These are phyloP conservation scores for Fistulina hepatica DNA, from an alignment of 1,284 basidiomycete genomes.

Conservation along the genomic window DNA sequence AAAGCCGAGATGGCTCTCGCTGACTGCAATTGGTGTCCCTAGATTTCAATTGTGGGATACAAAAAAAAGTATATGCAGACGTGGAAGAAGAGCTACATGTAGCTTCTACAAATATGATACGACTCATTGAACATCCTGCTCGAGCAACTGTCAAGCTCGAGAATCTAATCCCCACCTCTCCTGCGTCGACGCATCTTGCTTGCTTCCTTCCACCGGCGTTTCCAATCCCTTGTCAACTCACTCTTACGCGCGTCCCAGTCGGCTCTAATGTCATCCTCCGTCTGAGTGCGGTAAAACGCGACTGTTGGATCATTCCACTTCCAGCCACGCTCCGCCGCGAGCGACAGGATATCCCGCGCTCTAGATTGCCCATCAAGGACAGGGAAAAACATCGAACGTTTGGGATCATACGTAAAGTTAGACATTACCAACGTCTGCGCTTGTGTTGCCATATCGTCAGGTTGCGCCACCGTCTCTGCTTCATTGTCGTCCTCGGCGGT, in stretches of 20 bases:
- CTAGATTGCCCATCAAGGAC: constrained; percentile 18
- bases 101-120: too few species aligned
- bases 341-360: constrained; percentile 31
- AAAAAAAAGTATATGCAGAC: too few species aligned
- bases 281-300: constrained; percentile 41
- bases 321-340: constrained; percentile 32
- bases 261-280: constrained; percentile 51
- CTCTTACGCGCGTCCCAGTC: constrained; percentile 63
- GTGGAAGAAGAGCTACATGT: too few species aligned
- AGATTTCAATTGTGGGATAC: too few species aligned
- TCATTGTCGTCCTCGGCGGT: background rate
- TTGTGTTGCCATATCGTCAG: constrained; percentile 5
- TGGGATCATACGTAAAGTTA: constrained; percentile 33
- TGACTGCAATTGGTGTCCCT: too few species aligned
- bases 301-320: constrained; percentile 29
- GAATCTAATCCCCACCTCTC: constrained; percentile 36
- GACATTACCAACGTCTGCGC: too few species aligned
- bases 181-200: constrained; percentile 52
- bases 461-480: constrained; percentile 8
- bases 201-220: constrained; percentile 70
- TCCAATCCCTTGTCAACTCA: constrained; percentile 72
- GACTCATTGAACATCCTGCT: too few species aligned
- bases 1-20: too few species aligned
- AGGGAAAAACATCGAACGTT: constrained; percentile 56
- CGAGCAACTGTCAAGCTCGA: too few species aligned